Percentiles rank a stretch among this genome's conserved stretches.
Evolutionary conservation across 371 early-diverging fungal genomes (phyloP).

Genomic region (Mucor mucedo): DNA sequence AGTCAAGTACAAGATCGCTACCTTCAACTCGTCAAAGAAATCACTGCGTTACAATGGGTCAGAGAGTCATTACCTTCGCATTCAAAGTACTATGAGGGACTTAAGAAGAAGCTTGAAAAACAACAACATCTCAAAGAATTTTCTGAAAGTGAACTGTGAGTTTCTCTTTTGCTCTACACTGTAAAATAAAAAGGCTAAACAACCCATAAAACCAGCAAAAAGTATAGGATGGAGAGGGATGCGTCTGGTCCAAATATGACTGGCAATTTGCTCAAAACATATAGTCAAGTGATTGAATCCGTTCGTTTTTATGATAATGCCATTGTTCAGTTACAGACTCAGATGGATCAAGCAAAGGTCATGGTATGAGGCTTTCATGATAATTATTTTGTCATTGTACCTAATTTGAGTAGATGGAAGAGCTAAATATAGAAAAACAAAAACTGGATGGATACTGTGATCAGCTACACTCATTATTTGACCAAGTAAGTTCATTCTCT

Average conservation of each 20-base stretch:
- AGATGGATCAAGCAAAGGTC: slow-evolving; percentile 36
- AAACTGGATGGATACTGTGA: slow-evolving; percentile 39
- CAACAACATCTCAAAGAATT: slow-evolving; percentile 32
- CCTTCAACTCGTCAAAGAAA: slow-evolving; percentile 35
- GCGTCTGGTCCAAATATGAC: neutral
- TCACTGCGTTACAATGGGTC: slow-evolving; percentile 50
- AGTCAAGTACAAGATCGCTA: slow-evolving; percentile 25
- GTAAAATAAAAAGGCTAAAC: neutral
- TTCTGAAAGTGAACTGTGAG: slow-evolving; percentile 45
- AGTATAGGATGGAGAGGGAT: slow-evolving; percentile 31
- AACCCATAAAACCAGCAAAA: slow-evolving; percentile 14
- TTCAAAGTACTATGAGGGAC: slow-evolving; percentile 45
- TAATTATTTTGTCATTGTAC: neutral
- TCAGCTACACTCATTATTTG: slow-evolving; percentile 37
- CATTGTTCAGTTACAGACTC: slow-evolving; percentile 27
- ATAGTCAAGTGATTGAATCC: slow-evolving; percentile 32
- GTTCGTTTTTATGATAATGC: slow-evolving; percentile 35
- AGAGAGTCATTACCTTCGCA: slow-evolving; percentile 52
- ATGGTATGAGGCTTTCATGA: slow-evolving; percentile 30
- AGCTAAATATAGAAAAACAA: slow-evolving; percentile 34
- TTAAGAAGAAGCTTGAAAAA: slow-evolving; percentile 39
- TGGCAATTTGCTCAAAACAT: slow-evolving; percentile 6
- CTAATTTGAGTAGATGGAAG: slow-evolving; percentile 27
- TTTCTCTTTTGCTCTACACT: neutral
- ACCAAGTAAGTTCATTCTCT: slow-evolving; percentile 31